Evolutionary conservation across 257 asterid genomes (phyloP).

Genomic region (Nicotiana tomentosiformis): DNA sequence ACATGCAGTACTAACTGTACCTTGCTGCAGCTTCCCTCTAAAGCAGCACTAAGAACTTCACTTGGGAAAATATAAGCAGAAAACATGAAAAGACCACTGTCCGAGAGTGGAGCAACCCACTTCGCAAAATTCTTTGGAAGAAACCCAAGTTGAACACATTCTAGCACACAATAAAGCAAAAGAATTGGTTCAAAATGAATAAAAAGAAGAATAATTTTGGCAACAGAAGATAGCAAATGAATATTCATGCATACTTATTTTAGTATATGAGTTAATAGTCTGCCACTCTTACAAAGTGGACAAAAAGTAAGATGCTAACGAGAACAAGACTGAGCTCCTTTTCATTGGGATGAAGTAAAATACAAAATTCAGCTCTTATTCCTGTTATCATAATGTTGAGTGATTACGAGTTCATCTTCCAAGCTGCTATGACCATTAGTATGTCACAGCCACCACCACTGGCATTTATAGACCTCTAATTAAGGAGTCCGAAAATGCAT

Average conservation of each 20-base stretch:
- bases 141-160: slow-evolving; percentile 76
- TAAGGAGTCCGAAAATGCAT: not conserved
- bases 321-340: not conserved
- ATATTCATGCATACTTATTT: not conserved
- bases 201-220: not conserved
- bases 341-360: not conserved
- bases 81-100: slow-evolving; percentile 62
- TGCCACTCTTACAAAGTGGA: not conserved
- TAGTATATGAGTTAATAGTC: not conserved
- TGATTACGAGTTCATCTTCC: not conserved
- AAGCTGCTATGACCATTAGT: not conserved
- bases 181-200: not conserved
- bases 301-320: not conserved
- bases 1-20: slow-evolving; percentile 56
- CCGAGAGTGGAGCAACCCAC: slow-evolving; percentile 89
- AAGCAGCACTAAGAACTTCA: slow-evolving; percentile 77
- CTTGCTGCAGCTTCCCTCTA: slow-evolving; percentile 71
- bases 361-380: not conserved
- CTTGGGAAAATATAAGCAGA: slow-evolving; percentile 70
- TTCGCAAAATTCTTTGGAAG: slow-evolving; percentile 66
- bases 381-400: not conserved
- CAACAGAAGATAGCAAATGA: not conserved
- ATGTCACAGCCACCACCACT: not conserved
- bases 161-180: slow-evolving; percentile 23
- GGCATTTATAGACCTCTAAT: not conserved